A percentile compares a stretch with the other conserved stretches of the same genome.
Evolutionary conservation across 352 stramenopile species (phyloP).

Genomic region (Phytopythium boreale): DNA sequence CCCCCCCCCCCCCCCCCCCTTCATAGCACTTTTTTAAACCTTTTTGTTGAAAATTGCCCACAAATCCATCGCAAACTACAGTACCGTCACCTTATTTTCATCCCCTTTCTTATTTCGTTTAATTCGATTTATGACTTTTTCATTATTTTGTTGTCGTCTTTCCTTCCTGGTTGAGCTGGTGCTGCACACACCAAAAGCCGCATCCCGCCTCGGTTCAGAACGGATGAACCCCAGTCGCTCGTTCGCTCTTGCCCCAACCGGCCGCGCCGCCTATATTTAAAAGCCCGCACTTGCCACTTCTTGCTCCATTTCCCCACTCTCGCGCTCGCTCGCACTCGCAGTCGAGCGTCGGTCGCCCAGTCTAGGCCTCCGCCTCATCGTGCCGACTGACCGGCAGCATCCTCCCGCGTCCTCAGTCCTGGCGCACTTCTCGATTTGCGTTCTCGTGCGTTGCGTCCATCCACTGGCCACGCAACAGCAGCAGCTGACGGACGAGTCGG

Average conservation of each 20-base stretch:
- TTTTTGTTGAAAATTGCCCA: too few species aligned
- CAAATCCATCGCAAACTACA: too few species aligned
- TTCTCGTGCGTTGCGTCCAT: neutral
- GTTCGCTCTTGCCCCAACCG: neutral
- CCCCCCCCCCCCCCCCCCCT: too few species aligned
- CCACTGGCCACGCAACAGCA: neutral
- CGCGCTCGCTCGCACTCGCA: neutral
- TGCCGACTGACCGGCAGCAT: neutral
- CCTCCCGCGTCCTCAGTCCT: neutral
- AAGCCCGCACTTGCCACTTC: constrained; percentile 7
- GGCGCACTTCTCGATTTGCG: constrained; percentile 7
- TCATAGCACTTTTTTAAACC: too few species aligned
- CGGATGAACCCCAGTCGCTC: constrained; percentile 8
- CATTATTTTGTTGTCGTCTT: neutral
- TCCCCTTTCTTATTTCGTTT: too few species aligned
- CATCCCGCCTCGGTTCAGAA: constrained; percentile 9
- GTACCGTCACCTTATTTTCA: too few species aligned
- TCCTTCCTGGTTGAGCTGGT: neutral
- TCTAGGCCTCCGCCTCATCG: too few species aligned
- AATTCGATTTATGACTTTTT: neutral
- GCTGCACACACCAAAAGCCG: constrained; percentile 2
- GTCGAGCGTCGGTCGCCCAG: too few species aligned
- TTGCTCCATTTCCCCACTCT: neutral
- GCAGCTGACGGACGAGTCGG: neutral
- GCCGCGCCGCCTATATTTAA: neutral